A percentile compares a stretch with the other conserved stretches of the same genome.
Evolutionary conservation across 768 basidiomycete species (phyloP).

Genomic region (Lyophyllum atratum): DNA sequence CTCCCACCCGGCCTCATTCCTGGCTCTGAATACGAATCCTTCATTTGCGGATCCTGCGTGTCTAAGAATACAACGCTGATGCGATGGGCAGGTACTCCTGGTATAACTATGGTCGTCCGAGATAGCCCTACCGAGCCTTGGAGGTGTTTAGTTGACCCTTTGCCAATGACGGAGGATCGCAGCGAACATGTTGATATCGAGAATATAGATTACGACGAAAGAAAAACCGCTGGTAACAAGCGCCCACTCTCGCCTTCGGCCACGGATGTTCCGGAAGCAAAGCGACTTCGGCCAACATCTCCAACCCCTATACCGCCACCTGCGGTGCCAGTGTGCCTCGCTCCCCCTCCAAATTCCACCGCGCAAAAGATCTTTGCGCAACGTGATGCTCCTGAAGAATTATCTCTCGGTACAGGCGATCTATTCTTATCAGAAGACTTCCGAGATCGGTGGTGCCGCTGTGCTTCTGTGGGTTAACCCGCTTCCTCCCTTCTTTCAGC

Average conservation of each 20-base stretch:
- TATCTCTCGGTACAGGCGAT: conserved; percentile 61
- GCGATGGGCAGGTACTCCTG: conserved; percentile 68
- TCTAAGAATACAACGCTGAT: conserved; percentile 49
- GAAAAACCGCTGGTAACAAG: conserved; percentile 41
- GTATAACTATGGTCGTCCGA: conserved; percentile 68
- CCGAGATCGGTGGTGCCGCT: conserved; percentile 80
- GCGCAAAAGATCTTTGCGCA: conserved; percentile 48
- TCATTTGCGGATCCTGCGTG: conserved; percentile 77
- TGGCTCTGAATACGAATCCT: conserved; percentile 70
- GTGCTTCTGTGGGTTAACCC: conserved; percentile 49
- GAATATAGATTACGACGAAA: conserved; percentile 17
- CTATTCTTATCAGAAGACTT: conserved; percentile 76
- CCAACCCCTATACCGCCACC: conserved; percentile 18
- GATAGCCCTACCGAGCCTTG: conserved; percentile 47
- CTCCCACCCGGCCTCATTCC: conserved; percentile 70
- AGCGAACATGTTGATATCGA: conserved; percentile 25
- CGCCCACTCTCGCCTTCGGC: conserved; percentile 47
- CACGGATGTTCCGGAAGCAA: conserved; percentile 36
- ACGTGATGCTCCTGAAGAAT: conserved; percentile 20
- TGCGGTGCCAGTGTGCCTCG: conserved; percentile 49
- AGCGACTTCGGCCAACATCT: conserved; percentile 33
- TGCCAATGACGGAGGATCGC: conserved; percentile 20
- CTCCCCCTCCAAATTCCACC: conserved; percentile 48
- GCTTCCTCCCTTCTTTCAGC: conserved; percentile 2
- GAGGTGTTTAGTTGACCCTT: conserved; percentile 46